A percentile compares a stretch with the other conserved stretches of the same genome.
Evolutionary conservation across 1,139 yeast genomes (phyloP).

Genomic region (Taiozyma onychis): DNA sequence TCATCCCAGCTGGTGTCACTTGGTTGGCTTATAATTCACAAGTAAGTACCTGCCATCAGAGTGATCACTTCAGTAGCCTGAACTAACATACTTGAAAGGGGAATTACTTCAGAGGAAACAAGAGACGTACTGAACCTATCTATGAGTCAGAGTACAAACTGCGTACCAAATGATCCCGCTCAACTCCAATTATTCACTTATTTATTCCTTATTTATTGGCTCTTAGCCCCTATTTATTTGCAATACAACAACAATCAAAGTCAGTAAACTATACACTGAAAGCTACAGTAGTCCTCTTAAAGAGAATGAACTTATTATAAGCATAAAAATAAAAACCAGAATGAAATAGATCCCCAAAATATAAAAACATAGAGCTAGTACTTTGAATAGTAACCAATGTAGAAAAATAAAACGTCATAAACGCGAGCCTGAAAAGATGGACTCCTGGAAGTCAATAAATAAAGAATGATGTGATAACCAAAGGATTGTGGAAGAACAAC

Average conservation of each 20-base stretch:
- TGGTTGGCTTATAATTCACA: slow-evolving; percentile 19
- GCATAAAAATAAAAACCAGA: background rate
- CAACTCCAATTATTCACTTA: background rate
- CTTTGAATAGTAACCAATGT: background rate
- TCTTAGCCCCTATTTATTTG: background rate
- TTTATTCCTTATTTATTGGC: slow-evolving; percentile 1
- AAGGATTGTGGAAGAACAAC: background rate
- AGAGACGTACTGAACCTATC: slow-evolving; percentile 18
- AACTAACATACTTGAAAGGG: slow-evolving; percentile 9
- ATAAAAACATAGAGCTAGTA: background rate
- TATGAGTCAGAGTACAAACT: slow-evolving; percentile 18
- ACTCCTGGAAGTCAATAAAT: background rate
- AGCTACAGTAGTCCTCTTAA: background rate
- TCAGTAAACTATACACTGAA: background rate
- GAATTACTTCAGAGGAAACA: slow-evolving; percentile 16
- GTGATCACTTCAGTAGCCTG: no score
- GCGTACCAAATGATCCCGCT: background rate
- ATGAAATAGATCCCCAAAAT: background rate
- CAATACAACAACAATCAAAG: background rate
- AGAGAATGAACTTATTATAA: background rate
- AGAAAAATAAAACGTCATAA: background rate
- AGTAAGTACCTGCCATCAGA: background rate
- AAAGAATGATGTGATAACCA: background rate
- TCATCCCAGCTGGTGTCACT: slow-evolving; percentile 16
- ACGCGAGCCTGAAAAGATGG: background rate